phyloP scores from a whole-genome alignment of 177 flowering plant species.

The Vitis hybrid region DNA sequence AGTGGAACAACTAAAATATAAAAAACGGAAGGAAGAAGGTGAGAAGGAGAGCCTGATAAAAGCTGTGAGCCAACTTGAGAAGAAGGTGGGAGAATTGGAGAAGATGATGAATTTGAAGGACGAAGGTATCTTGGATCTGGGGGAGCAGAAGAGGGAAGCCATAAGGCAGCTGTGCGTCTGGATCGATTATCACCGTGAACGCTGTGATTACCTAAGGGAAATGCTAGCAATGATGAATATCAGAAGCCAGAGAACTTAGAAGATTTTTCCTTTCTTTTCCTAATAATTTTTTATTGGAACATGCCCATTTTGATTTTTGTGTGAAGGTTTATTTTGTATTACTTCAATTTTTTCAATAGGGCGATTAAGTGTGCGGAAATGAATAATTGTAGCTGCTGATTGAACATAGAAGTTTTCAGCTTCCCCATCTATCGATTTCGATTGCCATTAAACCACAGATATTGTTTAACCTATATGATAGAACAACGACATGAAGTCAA shows the following conservation, averaged over 20 bases:
- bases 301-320: neutral
- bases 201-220: slow-evolving; percentile 51
- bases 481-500: no score
- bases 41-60: slow-evolving; percentile 37
- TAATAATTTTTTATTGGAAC: neutral
- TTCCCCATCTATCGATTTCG: no score
- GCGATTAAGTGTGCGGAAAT: neutral
- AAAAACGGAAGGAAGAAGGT: slow-evolving; percentile 26
- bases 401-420: no score
- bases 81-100: slow-evolving; percentile 44
- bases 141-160: slow-evolving; percentile 80
- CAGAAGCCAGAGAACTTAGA: slow-evolving; percentile 31
- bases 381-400: no score
- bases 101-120: slow-evolving; percentile 52
- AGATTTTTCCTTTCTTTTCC: neutral
- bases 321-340: neutral
- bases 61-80: slow-evolving; percentile 30
- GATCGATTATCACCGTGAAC: slow-evolving; percentile 65
- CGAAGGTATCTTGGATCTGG: slow-evolving; percentile 36
- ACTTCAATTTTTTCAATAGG: slow-evolving; percentile 1
- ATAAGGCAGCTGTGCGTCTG: slow-evolving; percentile 77
- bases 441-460: no score
- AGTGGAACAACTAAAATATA: slow-evolving; percentile 24
- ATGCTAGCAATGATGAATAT: slow-evolving; percentile 30
- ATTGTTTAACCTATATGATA: no score